Evolutionary conservation across 257 asterid species (phyloP).

Genomic region (Thymus quinquecostatus): DNA sequence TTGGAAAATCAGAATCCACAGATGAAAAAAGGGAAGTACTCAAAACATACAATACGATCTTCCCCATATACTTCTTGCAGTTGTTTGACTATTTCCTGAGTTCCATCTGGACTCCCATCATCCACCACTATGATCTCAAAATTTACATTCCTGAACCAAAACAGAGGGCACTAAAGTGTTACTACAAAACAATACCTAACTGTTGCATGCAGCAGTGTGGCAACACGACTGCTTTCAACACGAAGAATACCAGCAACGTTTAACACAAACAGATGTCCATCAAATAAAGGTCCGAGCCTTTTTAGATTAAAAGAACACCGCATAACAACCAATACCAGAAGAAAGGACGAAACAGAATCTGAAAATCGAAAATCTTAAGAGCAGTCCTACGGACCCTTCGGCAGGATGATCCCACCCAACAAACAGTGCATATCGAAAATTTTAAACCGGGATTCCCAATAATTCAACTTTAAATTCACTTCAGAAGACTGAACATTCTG

Average conservation of each 20-base stretch:
- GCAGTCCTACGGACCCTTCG: too few species aligned
- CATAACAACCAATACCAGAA: too few species aligned
- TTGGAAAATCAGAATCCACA: constrained; percentile 5
- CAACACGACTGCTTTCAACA: too few species aligned
- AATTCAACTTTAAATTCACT: not conserved
- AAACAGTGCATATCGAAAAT: not conserved
- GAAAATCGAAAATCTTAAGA: too few species aligned
- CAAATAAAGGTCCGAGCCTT: not conserved
- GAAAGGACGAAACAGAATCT: too few species aligned
- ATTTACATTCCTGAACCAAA: constrained; percentile 65
- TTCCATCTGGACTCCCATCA: constrained; percentile 99
- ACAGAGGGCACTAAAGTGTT: constrained; percentile 17
- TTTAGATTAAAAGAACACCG: not conserved
- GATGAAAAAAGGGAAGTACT: constrained; percentile 9
- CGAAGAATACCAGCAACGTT: not conserved
- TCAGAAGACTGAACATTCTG: not conserved
- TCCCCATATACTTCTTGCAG: constrained; percentile 87
- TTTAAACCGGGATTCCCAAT: not conserved
- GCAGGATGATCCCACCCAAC: not conserved
- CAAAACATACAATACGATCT: constrained; percentile 73
- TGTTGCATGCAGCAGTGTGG: not conserved
- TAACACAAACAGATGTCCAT: not conserved
- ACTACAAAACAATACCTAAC: constrained; percentile 13
- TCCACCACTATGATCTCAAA: constrained; percentile 95
- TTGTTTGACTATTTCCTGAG: constrained; percentile 91